Evolutionary conservation across 2,329 filamentous ascomycete species (phyloP).

Genomic region (Colletotrichum viniferum): DNA sequence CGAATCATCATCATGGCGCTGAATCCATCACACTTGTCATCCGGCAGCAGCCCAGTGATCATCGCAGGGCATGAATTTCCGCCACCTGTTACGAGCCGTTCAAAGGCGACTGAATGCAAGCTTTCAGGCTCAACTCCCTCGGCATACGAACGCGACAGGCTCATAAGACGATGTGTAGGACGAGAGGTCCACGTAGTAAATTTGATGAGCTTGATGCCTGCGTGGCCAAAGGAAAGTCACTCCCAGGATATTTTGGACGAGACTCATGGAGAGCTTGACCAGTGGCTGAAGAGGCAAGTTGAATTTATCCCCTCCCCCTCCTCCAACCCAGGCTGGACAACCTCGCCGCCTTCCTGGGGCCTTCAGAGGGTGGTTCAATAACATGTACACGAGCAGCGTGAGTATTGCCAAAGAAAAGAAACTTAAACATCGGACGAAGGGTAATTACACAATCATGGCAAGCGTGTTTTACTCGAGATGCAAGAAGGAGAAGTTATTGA

Average conservation of each 20-base stretch:
- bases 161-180: neutral
- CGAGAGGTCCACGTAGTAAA: neutral
- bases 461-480: neutral
- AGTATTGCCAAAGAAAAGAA: neutral
- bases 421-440: neutral
- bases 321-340: neutral
- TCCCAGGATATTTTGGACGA: neutral
- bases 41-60: neutral
- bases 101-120: neutral
- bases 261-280: neutral
- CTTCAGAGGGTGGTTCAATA: neutral
- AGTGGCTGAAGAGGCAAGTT: neutral
- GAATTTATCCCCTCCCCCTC: neutral
- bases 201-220: neutral
- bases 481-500: neutral
- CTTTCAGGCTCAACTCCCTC: neutral
- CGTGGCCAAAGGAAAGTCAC: neutral
- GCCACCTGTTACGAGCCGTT: neutral
- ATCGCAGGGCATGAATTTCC: rapidly evolving
- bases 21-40: neutral
- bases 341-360: neutral
- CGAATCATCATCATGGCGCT: neutral
- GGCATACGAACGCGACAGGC: neutral
- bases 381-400: neutral
- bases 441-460: neutral